Conservation (phyloP, 208 protist species). For the Leishmania tropica region DNA sequence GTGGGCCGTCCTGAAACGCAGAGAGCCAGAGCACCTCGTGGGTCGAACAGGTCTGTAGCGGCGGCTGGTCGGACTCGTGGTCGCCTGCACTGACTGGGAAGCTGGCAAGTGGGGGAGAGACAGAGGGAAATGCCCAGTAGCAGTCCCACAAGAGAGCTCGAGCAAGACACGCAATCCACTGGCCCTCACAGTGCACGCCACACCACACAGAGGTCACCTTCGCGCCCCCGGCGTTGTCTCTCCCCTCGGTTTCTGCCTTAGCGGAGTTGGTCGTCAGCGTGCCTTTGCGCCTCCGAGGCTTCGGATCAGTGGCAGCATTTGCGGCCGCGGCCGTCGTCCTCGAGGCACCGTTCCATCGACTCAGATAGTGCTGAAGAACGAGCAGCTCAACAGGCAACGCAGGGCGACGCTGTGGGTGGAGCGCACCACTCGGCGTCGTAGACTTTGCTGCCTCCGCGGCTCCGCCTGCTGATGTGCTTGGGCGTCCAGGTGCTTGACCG, state of each 20-base stretch:
- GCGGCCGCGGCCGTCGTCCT: neutral
- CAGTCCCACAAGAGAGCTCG: conserved; percentile 67
- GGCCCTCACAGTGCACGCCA: conserved; percentile 78
- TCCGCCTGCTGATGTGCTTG: too few species aligned
- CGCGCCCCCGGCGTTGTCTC: neutral
- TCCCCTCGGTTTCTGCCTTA: neutral
- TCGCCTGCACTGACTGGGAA: neutral
- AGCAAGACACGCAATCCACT: conserved; percentile 66
- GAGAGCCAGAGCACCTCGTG: conserved; percentile 58
- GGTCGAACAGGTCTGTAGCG: neutral
- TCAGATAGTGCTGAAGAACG: conserved; percentile 49
- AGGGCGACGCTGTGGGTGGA: conserved; percentile 6
- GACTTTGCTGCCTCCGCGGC: neutral
- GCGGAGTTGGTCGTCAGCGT: neutral
- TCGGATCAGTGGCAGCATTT: neutral
- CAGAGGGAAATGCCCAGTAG: conserved; percentile 33
- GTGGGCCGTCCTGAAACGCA: conserved; percentile 65
- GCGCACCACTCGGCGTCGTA: neutral
- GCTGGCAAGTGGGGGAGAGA: neutral
- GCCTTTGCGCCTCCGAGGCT: neutral
- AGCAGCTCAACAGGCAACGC: conserved; percentile 46
- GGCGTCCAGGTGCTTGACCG: neutral
- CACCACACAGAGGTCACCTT: conserved; percentile 33
- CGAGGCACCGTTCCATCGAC: conserved; percentile 19
- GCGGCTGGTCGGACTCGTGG: neutral